phyloP scores from a whole-genome alignment of 306 rosid genomes.

The Ochetophila trinervis region DNA sequence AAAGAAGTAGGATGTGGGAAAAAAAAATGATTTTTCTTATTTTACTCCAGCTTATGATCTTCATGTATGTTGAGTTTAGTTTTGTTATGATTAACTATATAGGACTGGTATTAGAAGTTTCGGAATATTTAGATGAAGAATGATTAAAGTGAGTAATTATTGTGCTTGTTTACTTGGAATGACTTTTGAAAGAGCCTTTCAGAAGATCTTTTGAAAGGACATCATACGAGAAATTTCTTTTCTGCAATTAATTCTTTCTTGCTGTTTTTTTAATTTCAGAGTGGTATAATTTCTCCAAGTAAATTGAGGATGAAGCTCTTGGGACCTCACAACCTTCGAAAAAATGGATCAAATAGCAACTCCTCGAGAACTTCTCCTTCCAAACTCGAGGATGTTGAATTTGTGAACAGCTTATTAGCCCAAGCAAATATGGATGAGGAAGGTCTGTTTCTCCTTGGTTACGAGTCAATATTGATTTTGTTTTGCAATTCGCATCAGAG shows the following conservation, averaged over 20 bases:
- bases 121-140: constrained; percentile 1
- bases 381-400: constrained; percentile 64
- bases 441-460: constrained; percentile 41
- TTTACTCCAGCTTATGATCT: too few species aligned
- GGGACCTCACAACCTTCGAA: constrained; percentile 63
- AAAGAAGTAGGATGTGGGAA: too few species aligned
- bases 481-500: neutral
- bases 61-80: too few species aligned
- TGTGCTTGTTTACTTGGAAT: constrained; percentile 5
- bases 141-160: constrained; percentile 13
- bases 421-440: constrained; percentile 53
- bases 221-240: neutral
- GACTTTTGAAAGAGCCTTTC: constrained; percentile 4
- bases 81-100: too few species aligned
- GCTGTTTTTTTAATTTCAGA: constrained; percentile 37
- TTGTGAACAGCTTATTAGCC: constrained; percentile 62
- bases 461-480: neutral
- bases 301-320: constrained; percentile 89
- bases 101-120: neutral
- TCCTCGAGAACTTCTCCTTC: constrained; percentile 96
- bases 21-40: too few species aligned
- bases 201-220: constrained; percentile 5
- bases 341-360: constrained; percentile 82
- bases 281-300: constrained; percentile 91
- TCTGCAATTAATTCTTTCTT: neutral